A percentile compares a stretch with the other conserved stretches of the same genome.
Conservation (phyloP, 2,329 filamentous ascomycete genomes). For the Arthrobotrys iridis region DNA sequence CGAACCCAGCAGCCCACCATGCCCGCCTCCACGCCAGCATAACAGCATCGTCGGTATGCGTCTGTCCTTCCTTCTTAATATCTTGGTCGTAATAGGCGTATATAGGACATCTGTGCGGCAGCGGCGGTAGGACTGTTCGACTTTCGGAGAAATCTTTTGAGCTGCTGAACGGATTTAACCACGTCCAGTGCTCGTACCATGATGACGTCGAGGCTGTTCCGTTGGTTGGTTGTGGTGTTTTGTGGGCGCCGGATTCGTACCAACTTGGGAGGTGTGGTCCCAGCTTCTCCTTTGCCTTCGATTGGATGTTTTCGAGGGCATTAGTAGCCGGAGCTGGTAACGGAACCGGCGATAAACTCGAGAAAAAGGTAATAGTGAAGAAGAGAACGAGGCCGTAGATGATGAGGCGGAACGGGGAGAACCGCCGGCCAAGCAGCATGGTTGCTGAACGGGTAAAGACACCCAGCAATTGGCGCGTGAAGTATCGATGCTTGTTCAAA, state of each 20-base stretch:
- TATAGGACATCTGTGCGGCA: slow-evolving; percentile 75
- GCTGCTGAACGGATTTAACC: slow-evolving; percentile 89
- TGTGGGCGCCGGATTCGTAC: slow-evolving; percentile 69
- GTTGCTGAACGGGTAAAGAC: slow-evolving; percentile 35
- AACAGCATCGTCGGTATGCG: slow-evolving; percentile 74
- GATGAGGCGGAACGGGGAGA: slow-evolving; percentile 56
- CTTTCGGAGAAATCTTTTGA: slow-evolving; percentile 81
- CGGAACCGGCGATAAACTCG: slow-evolving; percentile 63
- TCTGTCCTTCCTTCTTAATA: slow-evolving; percentile 70
- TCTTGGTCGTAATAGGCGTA: slow-evolving; percentile 91
- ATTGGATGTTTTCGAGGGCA: slow-evolving; percentile 37
- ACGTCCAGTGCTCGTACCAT: slow-evolving; percentile 93
- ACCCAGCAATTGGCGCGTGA: too few species aligned
- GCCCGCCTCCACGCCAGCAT: slow-evolving; percentile 88
- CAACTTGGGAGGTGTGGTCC: slow-evolving; percentile 45
- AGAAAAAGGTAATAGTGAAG: slow-evolving; percentile 61
- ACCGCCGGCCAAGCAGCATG: slow-evolving; percentile 48
- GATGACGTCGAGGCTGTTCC: slow-evolving; percentile 51
- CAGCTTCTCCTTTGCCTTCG: slow-evolving; percentile 51
- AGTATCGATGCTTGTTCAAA: too few species aligned
- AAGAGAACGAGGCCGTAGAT: slow-evolving; percentile 63
- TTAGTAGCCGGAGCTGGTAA: slow-evolving; percentile 47
- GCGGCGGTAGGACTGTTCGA: slow-evolving; percentile 81
- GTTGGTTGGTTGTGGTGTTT: slow-evolving; percentile 59
- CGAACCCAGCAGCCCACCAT: slow-evolving; percentile 95